These are phyloP conservation scores for Pleurotus sapidus DNA, from an alignment of 768 basidiomycete species.

Conservation along the genomic window DNA sequence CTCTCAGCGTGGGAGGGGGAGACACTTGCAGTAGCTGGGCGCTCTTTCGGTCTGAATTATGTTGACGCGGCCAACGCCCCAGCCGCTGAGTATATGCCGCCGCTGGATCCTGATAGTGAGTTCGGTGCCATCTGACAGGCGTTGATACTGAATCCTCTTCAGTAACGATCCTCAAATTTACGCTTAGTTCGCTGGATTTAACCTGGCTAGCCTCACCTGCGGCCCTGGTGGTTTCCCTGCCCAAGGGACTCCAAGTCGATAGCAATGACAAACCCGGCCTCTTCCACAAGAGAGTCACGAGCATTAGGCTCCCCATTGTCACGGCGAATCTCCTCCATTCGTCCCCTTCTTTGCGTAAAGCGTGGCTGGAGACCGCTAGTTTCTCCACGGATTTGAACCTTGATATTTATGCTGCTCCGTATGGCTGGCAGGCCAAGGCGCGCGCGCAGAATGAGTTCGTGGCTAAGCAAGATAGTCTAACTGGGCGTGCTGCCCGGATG, in stretches of 20 bases:
- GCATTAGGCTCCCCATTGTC: conserved; percentile 52
- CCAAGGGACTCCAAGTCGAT: conserved; percentile 61
- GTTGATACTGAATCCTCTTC: conserved; percentile 6
- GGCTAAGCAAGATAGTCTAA: conserved; percentile 63
- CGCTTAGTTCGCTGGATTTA: conserved; percentile 49
- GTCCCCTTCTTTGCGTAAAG: conserved; percentile 31
- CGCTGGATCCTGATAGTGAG: conserved; percentile 77
- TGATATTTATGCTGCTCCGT: conserved; percentile 69
- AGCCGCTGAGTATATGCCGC: conserved; percentile 59
- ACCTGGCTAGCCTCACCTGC: conserved; percentile 53
- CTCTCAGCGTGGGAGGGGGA: conserved; percentile 53
- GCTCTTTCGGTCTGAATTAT: conserved; percentile 68
- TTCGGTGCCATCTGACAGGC: neutral
- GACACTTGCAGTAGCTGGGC: conserved; percentile 47
- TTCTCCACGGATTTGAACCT: conserved; percentile 51
- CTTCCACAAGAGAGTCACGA: conserved; percentile 61
- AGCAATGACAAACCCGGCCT: conserved; percentile 75
- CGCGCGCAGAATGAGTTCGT: conserved; percentile 64
- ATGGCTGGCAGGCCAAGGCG: conserved; percentile 49
- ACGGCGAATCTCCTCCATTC: conserved; percentile 49
- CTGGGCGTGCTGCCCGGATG: conserved; percentile 58
- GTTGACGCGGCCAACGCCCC: conserved; percentile 79
- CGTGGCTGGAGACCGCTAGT: conserved; percentile 69
- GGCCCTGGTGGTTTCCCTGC: conserved; percentile 52
- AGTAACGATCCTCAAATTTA: conserved; percentile 87